Percentiles rank a stretch among this genome's conserved stretches.
Conservation (phyloP, 2,329 filamentous ascomycete species). For the Aspergillus neotritici region DNA sequence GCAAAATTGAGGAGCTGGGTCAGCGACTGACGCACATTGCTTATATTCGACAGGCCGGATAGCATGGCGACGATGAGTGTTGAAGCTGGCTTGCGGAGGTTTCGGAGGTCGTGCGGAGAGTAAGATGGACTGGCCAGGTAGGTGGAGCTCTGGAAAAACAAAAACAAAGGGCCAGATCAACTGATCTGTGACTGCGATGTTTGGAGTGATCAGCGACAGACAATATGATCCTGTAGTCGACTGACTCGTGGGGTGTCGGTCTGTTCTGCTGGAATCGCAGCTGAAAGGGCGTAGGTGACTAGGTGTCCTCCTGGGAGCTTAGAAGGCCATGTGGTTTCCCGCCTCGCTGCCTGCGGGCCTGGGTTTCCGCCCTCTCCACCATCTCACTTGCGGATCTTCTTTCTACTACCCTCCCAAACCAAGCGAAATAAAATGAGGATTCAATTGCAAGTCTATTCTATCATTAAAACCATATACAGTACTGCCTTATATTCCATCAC, state of each 20-base stretch:
- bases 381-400: not conserved
- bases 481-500: not conserved
- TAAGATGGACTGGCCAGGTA: not conserved
- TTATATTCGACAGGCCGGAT: slow-evolving; percentile 53
- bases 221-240: too few relatives aligned
- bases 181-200: too few relatives aligned
- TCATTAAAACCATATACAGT: too few relatives aligned
- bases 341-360: not conserved
- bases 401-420: not conserved
- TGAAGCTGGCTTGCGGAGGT: not conserved
- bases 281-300: slow-evolving; percentile 4
- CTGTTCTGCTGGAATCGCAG: not conserved
- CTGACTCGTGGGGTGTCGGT: too few relatives aligned
- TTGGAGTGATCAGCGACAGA: too few relatives aligned
- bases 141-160: too few relatives aligned
- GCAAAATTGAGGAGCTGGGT: slow-evolving; percentile 84
- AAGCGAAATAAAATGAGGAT: too few relatives aligned
- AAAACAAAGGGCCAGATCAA: too few relatives aligned
- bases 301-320: slow-evolving; percentile 2
- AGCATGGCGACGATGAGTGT: slow-evolving; percentile 52
- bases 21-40: slow-evolving; percentile 72
- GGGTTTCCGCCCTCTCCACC: too few relatives aligned
- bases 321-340: slow-evolving; percentile 12
- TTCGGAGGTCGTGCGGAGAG: slow-evolving; percentile 7
- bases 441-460: too few relatives aligned